Percentiles rank a stretch among this genome's conserved stretches.
These are phyloP conservation scores for Crataegus laevigata DNA, from an alignment of 306 rosid species.

Conservation along the genomic window DNA sequence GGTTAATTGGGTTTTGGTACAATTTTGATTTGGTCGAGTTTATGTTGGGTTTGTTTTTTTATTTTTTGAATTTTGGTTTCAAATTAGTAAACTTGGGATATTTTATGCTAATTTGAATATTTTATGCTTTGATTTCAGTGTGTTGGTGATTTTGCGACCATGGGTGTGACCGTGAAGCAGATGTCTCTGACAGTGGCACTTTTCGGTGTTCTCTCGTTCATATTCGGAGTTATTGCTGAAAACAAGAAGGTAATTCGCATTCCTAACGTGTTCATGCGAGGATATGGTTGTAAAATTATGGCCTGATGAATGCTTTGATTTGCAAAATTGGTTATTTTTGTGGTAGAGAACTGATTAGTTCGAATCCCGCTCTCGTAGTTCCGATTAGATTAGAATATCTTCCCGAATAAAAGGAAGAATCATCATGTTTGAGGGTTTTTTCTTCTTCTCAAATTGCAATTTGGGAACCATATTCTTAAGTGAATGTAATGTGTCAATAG, in stretches of 20 bases:
- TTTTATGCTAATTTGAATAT: background rate
- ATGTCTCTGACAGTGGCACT: conserved; percentile 25
- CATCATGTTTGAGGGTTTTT: no score
- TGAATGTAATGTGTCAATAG: background rate
- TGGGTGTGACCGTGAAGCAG: conserved; percentile 30
- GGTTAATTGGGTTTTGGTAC: background rate
- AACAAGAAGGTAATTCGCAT: conserved; percentile 33
- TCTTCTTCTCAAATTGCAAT: background rate
- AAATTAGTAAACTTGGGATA: background rate
- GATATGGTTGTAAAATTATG: no score
- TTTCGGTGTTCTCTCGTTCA: conserved; percentile 31
- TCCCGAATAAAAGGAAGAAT: no score
- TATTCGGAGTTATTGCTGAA: conserved; percentile 40
- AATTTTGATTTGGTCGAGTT: background rate
- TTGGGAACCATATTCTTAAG: background rate
- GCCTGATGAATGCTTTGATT: no score
- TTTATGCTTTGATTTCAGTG: background rate
- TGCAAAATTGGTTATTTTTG: no score
- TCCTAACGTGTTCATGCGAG: no score
- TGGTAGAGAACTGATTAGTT: no score
- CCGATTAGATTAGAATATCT: no score
- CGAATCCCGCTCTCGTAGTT: no score
- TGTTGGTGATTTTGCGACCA: background rate
- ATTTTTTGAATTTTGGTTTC: background rate
- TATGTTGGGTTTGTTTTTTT: background rate